Conservation (phyloP, 2,329 filamentous ascomycete genomes). For the Sclerotinia minor region DNA sequence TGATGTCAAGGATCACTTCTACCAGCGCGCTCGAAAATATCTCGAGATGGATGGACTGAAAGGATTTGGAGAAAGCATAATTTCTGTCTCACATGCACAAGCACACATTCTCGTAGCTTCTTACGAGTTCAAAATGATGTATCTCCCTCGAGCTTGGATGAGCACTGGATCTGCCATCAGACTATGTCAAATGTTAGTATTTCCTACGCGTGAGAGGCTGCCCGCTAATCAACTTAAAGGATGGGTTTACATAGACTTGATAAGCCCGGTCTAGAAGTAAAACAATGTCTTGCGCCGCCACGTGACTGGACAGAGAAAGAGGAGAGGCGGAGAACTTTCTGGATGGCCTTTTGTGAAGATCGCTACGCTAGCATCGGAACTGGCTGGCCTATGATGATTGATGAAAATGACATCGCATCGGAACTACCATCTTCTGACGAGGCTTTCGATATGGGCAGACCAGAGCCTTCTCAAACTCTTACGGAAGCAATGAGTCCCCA, state of each 20-base stretch:
- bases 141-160: constrained; percentile 93
- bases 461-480: constrained; percentile 70
- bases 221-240: constrained; percentile 58
- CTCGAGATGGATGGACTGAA: constrained; percentile 87
- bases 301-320: constrained; percentile 94
- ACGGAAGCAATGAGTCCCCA: constrained; percentile 67
- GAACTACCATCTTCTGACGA: constrained; percentile 83
- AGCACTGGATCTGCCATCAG: constrained; percentile 81
- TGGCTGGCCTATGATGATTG: constrained; percentile 93
- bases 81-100: constrained; percentile 84
- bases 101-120: constrained; percentile 75
- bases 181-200: constrained; percentile 73
- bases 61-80: constrained; percentile 85
- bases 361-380: constrained; percentile 94
- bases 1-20: constrained; percentile 82
- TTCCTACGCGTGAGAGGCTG: not conserved
- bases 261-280: constrained; percentile 79
- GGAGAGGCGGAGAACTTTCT: constrained; percentile 88
- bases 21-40: constrained; percentile 85
- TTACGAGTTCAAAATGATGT: constrained; percentile 98
- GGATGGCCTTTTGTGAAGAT: constrained; percentile 89
- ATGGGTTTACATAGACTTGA: constrained; percentile 89
- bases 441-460: constrained; percentile 76
- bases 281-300: constrained; percentile 82
- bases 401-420: constrained; percentile 87